phyloP scores from a whole-genome alignment of 2,329 filamentous ascomycete genomes.

The Talaromyces verruculosus region DNA sequence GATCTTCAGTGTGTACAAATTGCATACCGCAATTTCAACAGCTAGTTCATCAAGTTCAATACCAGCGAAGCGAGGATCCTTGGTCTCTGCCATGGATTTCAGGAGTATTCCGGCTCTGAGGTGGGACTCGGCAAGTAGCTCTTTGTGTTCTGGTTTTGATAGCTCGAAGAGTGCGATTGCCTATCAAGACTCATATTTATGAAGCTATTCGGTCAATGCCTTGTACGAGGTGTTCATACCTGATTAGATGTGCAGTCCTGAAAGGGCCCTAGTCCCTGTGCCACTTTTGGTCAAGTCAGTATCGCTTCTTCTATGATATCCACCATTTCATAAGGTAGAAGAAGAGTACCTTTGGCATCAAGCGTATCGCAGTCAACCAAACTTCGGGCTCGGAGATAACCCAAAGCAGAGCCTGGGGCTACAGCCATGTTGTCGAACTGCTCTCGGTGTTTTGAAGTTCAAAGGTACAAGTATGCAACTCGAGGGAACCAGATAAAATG shows the following conservation, averaged over 20 bases:
- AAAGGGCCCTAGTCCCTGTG: constrained; percentile 50
- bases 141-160: constrained; percentile 41
- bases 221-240: constrained; percentile 30
- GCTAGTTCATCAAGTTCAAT: constrained; percentile 51
- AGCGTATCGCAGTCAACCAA: constrained; percentile 55
- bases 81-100: constrained; percentile 31
- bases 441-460: not conserved
- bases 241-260: constrained; percentile 58
- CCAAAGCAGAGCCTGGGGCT: constrained; percentile 7
- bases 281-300: constrained; percentile 37
- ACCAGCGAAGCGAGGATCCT: constrained; percentile 35
- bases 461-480: not conserved
- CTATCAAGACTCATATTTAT: constrained; percentile 25
- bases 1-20: not conserved
- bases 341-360: constrained; percentile 47
- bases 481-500: not conserved
- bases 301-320: not conserved
- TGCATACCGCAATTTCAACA: constrained; percentile 55
- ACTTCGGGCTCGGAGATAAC: constrained; percentile 20
- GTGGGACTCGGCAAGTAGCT: constrained; percentile 26
- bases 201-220: not conserved
- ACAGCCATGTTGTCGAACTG: constrained; percentile 9
- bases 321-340: no score
- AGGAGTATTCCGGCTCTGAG: constrained; percentile 38
- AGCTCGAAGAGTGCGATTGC: constrained; percentile 55